phyloP scores from a whole-genome alignment of 2,329 filamentous ascomycete species.

The Xylaria digitata region DNA sequence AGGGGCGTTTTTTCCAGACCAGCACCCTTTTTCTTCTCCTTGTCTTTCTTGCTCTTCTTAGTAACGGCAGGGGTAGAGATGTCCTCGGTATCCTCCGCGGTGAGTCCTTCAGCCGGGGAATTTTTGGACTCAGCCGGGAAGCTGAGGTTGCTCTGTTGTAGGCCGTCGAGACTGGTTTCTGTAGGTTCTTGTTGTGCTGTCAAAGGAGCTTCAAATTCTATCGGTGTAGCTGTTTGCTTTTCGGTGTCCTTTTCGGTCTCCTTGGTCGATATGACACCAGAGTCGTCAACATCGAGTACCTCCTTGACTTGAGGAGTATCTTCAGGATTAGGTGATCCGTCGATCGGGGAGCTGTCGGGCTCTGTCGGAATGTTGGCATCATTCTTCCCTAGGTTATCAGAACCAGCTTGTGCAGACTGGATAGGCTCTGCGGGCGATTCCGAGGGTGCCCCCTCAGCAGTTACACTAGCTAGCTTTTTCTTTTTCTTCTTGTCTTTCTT shows the following conservation, averaged over 20 bases:
- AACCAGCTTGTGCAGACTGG: slow-evolving; percentile 11
- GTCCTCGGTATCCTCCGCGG: slow-evolving; percentile 17
- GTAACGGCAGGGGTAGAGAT: slow-evolving; percentile 26
- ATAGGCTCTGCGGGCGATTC: slow-evolving; percentile 19
- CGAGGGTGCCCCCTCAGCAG: slow-evolving; percentile 29
- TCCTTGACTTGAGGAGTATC: slow-evolving; percentile 18
- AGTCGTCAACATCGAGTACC: slow-evolving; percentile 28
- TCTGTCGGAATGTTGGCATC: not conserved
- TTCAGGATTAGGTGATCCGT: not conserved
- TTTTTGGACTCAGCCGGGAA: not conserved
- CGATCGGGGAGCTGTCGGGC: not conserved
- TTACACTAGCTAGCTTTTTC: slow-evolving; percentile 36
- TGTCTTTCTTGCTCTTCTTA: slow-evolving; percentile 50
- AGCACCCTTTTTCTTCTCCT: slow-evolving; percentile 53
- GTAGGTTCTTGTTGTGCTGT: slow-evolving; percentile 30
- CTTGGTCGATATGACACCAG: slow-evolving; percentile 34
- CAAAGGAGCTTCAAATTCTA: slow-evolving; percentile 15
- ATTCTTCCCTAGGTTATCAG: not conserved
- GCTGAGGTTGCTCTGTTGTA: not conserved
- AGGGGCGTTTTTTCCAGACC: slow-evolving; percentile 8
- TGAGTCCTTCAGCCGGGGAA: slow-evolving; percentile 5
- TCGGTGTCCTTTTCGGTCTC: slow-evolving; percentile 47
- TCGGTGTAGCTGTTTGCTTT: slow-evolving; percentile 43
- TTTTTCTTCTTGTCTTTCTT: slow-evolving; percentile 54
- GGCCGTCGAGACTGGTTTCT: not conserved